These are phyloP conservation scores for cucumber (Cucumis sativus) DNA, from an alignment of 306 rosid genomes.

Conservation along the genomic window Cucumber_9930_V3 NC_026660.2:18928001-18928500, in stretches of 20 bases:
- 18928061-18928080: not conserved
- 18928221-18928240: not conserved
- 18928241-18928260: conserved; percentile 5
- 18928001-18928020: not conserved
- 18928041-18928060: not conserved
- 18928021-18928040: not conserved
- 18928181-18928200: not conserved
- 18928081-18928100: not conserved
- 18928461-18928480: conserved; percentile 10
- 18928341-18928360: conserved; percentile 39
- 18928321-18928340: conserved; percentile 52
- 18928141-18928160: not conserved
- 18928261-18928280: conserved; percentile 26
- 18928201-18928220: not conserved
- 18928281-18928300: conserved; percentile 52
- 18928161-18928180: not conserved
- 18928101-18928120: not conserved
- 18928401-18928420: conserved; percentile 91
- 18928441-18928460: conserved; percentile 8
- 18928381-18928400: conserved; percentile 96
- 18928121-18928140: not conserved
- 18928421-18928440: conserved; percentile 18
- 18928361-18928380: conserved; percentile 81
- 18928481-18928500: conserved; percentile 18
- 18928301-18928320: conserved; percentile 51